Conservation (phyloP, 371 early-diverging fungal genomes). For the Rhizopus sp. region DNA sequence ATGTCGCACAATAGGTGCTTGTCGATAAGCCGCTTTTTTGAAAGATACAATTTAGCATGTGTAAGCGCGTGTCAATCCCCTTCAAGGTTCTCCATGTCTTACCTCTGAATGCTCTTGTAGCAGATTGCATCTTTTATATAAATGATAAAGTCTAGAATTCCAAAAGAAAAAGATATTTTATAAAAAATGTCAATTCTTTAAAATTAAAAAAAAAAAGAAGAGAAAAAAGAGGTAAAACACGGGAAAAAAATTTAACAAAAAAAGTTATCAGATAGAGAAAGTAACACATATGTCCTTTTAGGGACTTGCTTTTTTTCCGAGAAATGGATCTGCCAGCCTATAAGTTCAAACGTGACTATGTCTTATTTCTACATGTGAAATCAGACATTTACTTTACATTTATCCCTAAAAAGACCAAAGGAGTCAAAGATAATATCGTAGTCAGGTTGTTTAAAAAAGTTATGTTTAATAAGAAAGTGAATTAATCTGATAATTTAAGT, state of each 20-base stretch:
- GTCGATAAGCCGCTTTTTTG: conserved; percentile 17
- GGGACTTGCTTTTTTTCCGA: not conserved
- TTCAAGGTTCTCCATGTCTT: not conserved
- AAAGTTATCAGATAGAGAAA: not conserved
- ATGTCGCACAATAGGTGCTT: conserved; percentile 26
- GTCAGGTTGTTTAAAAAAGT: too few relatives aligned
- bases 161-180: too few relatives aligned
- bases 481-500: too few relatives aligned
- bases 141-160: too few relatives aligned
- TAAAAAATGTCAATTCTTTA: too few relatives aligned
- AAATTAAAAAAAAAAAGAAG: not conserved
- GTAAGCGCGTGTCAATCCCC: not conserved
- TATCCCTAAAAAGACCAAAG: not conserved
- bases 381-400: too few relatives aligned
- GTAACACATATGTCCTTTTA: not conserved
- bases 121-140: conserved; percentile 13
- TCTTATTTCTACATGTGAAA: too few relatives aligned
- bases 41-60: not conserved
- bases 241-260: not conserved
- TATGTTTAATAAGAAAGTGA: too few relatives aligned
- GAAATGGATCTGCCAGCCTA: too few relatives aligned
- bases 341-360: too few relatives aligned
- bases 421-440: too few relatives aligned
- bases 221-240: not conserved
- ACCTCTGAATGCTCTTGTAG: conserved; percentile 17